Base-by-base conservation (phyloP, 2,329 filamentous ascomycete genomes). In the Ophiostoma fasciatum region DNA sequence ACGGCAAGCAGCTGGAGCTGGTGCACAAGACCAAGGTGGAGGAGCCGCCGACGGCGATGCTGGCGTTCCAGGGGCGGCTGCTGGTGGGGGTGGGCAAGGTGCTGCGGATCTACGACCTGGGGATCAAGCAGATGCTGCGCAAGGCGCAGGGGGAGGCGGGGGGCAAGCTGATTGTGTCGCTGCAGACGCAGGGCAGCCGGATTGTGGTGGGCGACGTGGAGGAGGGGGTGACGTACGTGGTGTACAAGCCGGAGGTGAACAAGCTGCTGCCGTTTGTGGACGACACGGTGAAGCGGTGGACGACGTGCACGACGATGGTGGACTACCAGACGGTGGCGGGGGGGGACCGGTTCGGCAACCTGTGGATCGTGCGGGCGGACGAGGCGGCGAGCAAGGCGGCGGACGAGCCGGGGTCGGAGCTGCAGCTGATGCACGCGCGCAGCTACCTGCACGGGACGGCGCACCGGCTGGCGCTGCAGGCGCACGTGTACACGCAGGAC, bases 251-350 rank as follows among this genome's bases (percentile, higher is more conserved):
- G 29, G 75, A 84, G 46, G 82, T 85, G 46, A 96, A 96, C 57
- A 81, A 80, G 48, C 65, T 98, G 32, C 92, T 98, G 41, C 82
- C 88, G 0, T 98, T 98, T 50, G 82, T 73, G 14, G 90, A 98
- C 52, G 90, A 99, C 53, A 80, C 78, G 7, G 71, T 94, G 42
- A 69, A 85, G 34, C 76, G 90, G 22, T 96, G 87, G 82, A 93
- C 84, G 2, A 93, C 84, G 1, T 82, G 82, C 46, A 80, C 82
- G 1, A 72, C 85, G 3, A 94, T 98, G 84, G 78, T 96, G 2
- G 90, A 99, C 58, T 99, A 98, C 56, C 90, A 98, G 54, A 93
- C 90, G 1, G 76, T 82, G 18, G 87, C 85, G 3, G 90, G 88
- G 25, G 88, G 88, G 25, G 90, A 99, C 62, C 96, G 94, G 53